phyloP scores from a whole-genome alignment of 257 asterid genomes.

The Solanum paucissectum region DNA sequence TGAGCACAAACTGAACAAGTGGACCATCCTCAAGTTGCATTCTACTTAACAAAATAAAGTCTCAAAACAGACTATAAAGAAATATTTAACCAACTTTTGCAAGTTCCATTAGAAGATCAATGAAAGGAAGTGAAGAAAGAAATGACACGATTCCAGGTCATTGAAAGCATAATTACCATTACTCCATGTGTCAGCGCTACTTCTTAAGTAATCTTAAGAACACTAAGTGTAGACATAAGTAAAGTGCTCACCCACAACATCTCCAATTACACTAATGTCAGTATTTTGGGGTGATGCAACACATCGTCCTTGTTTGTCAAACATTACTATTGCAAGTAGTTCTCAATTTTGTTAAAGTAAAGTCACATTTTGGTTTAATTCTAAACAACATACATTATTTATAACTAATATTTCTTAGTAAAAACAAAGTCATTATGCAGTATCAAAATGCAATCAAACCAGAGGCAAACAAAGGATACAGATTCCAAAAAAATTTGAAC shows the following conservation, averaged over 20 bases:
- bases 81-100: background rate
- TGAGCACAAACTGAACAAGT: background rate
- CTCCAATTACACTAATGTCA: slow-evolving; percentile 39
- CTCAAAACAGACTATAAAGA: background rate
- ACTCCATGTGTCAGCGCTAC: background rate
- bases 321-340: no score
- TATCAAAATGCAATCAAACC: no score
- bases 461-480: no score
- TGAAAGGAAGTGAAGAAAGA: background rate
- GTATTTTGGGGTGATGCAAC: no score
- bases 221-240: background rate
- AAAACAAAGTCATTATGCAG: no score
- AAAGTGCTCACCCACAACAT: slow-evolving; percentile 50
- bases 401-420: no score
- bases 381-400: no score
- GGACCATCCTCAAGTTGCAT: background rate
- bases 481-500: no score
- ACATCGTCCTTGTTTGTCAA: no score
- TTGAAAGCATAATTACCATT: background rate
- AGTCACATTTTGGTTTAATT: no score
- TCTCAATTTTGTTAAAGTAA: no score
- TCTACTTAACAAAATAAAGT: background rate
- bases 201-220: background rate
- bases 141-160: background rate
- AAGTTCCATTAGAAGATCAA: background rate